These are phyloP conservation scores for Abortiporus biennis DNA, from an alignment of 1,284 basidiomycete genomes.

Conservation along the genomic window DNA sequence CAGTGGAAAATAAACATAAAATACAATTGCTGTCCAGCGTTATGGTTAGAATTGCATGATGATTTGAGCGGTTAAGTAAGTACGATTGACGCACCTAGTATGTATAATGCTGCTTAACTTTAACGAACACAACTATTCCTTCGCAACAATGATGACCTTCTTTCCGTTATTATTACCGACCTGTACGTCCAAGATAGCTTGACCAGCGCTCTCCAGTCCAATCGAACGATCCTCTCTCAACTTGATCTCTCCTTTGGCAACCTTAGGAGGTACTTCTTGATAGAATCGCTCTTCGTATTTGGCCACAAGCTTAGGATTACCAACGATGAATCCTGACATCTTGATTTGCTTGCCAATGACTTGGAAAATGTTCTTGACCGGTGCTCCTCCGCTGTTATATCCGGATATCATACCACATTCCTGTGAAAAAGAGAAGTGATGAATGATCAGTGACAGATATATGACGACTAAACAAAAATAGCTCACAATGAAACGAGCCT, in stretches of 20 bases:
- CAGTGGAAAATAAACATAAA: too few relatives aligned
- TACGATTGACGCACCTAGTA: too few relatives aligned
- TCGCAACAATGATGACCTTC: constrained; percentile 33
- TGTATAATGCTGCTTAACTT: too few relatives aligned
- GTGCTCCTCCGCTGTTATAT: constrained; percentile 21
- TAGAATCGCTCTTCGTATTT: constrained; percentile 42
- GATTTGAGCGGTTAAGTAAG: too few relatives aligned
- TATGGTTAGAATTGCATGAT: too few relatives aligned
- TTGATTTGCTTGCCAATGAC: constrained; percentile 47
- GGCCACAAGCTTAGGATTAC: constrained; percentile 23
- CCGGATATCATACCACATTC: constrained; percentile 25
- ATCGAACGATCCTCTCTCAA: constrained; percentile 47
- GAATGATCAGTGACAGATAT: constrained; percentile 10
- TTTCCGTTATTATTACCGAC: constrained; percentile 56
- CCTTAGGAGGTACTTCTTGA: constrained; percentile 40
- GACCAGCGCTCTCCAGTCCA: constrained; percentile 46
- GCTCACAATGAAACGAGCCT: constrained; percentile 52
- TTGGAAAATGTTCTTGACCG: constrained; percentile 25
- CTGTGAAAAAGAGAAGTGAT: neutral
- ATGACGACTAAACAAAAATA: constrained; percentile 12
- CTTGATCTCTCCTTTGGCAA: constrained; percentile 55
- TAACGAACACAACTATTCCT: too few relatives aligned
- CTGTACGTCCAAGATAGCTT: constrained; percentile 47
- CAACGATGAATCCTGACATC: constrained; percentile 57
- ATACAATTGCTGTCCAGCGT: too few relatives aligned